These are phyloP conservation scores for Penicillium sp. DNA, from an alignment of 2,329 filamentous ascomycete species.

Conservation along the genomic window DNA sequence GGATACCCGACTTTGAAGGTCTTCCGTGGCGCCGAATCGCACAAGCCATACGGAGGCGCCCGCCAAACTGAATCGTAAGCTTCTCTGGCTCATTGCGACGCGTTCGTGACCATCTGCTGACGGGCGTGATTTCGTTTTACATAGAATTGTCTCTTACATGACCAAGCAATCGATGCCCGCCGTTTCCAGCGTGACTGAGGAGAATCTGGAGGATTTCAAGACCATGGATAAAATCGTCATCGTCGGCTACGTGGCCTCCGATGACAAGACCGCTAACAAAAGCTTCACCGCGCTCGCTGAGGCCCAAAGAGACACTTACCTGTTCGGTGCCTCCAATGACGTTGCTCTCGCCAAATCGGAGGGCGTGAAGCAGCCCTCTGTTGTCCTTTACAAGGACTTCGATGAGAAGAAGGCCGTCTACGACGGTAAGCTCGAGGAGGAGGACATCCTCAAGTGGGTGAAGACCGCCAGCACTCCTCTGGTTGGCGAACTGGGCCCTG, in stretches of 20 bases:
- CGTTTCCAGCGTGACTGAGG: slow-evolving; percentile 77
- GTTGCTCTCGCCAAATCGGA: slow-evolving; percentile 81
- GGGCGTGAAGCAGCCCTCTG: slow-evolving; percentile 78
- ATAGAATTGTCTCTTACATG: slow-evolving; percentile 78
- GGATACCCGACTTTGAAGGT: slow-evolving; percentile 99
- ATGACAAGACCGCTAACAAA: slow-evolving; percentile 81
- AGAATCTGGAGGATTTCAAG: slow-evolving; percentile 93
- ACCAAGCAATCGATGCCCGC: slow-evolving; percentile 94
- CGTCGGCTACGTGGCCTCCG: slow-evolving; percentile 78
- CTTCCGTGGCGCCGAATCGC: slow-evolving; percentile 85
- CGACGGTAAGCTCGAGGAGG: slow-evolving; percentile 75
- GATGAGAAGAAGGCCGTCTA: slow-evolving; percentile 92
- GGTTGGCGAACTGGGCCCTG: slow-evolving; percentile 92
- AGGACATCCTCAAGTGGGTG: slow-evolving; percentile 77
- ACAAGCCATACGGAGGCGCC: slow-evolving; percentile 80
- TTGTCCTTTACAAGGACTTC: slow-evolving; percentile 96
- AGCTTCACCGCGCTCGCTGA: slow-evolving; percentile 73
- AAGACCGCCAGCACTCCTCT: slow-evolving; percentile 83
- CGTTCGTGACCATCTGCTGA: slow-evolving; percentile 19
- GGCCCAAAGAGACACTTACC: slow-evolving; percentile 80
- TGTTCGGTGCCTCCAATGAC: slow-evolving; percentile 87
- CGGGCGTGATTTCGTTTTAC: slow-evolving; percentile 1
- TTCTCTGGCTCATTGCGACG: neutral
- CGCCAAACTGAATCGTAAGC: slow-evolving; percentile 74
- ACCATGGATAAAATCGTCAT: slow-evolving; percentile 94